phyloP scores from a whole-genome alignment of 768 basidiomycete genomes.

The Termitomyces bulborhizus region DNA sequence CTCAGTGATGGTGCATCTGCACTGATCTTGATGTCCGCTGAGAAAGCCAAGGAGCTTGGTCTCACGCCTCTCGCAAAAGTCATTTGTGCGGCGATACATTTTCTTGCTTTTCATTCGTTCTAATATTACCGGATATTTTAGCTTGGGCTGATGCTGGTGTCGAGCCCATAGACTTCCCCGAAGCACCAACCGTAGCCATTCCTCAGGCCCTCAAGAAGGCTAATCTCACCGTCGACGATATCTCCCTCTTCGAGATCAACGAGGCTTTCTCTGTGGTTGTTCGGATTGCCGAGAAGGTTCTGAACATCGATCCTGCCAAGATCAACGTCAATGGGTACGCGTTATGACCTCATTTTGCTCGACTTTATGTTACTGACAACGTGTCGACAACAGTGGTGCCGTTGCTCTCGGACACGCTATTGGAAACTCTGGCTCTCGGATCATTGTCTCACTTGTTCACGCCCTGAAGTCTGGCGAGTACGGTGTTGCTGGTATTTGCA shows the following conservation, averaged over 20 bases:
- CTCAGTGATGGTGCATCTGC: slow-evolving; percentile 97
- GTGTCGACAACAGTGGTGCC: slow-evolving; percentile 63
- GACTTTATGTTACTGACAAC: slow-evolving; percentile 5
- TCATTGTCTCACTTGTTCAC: slow-evolving; percentile 89
- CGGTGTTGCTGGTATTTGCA: slow-evolving; percentile 95
- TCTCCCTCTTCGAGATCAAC: slow-evolving; percentile 92
- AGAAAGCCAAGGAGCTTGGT: slow-evolving; percentile 87
- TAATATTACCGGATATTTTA: slow-evolving; percentile 25
- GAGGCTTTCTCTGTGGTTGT: slow-evolving; percentile 97
- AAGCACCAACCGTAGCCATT: slow-evolving; percentile 87
- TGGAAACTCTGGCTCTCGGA: slow-evolving; percentile 92
- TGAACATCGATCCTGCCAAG: slow-evolving; percentile 79
- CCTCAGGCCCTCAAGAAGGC: slow-evolving; percentile 86
- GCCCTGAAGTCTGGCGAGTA: slow-evolving; percentile 90
- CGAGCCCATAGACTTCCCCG: slow-evolving; percentile 95
- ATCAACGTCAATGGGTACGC: slow-evolving; percentile 85
- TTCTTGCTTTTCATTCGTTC: slow-evolving; percentile 4
- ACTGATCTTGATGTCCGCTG: slow-evolving; percentile 88
- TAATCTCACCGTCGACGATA: slow-evolving; percentile 74
- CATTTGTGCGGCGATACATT: slow-evolving; percentile 58
- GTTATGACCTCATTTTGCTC: slow-evolving; percentile 4
- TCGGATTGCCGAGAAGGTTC: slow-evolving; percentile 83
- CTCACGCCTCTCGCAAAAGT: slow-evolving; percentile 92
- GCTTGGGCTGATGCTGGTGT: slow-evolving; percentile 97
- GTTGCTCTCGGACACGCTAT: slow-evolving; percentile 96